Conservation (phyloP, 306 rosid species). For the Albizia julibrissin region DNA sequence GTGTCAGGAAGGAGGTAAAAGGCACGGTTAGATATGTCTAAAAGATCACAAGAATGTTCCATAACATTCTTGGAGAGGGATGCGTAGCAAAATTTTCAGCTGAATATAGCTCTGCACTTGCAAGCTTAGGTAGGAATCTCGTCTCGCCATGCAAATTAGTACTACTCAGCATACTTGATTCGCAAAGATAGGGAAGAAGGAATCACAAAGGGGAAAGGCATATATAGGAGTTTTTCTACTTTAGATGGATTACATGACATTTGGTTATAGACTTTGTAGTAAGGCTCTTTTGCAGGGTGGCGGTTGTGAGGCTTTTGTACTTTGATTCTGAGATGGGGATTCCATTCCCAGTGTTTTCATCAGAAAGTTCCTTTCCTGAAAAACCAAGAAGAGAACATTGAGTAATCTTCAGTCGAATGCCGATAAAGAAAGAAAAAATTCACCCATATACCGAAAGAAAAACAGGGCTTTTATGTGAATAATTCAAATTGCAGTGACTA, state of each 20-base stretch:
- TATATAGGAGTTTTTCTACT: constrained; percentile 25
- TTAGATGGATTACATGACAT: constrained; percentile 45
- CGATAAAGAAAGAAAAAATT: not conserved
- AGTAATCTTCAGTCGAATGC: constrained; percentile 32
- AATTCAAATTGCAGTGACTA: not conserved
- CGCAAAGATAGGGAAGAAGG: constrained; percentile 25
- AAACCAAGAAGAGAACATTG: constrained; percentile 24
- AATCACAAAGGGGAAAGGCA: constrained; percentile 29
- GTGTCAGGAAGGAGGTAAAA: constrained; percentile 42
- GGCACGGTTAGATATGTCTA: constrained; percentile 57
- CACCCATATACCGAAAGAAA: not conserved
- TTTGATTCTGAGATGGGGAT: constrained; percentile 65
- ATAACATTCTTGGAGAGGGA: constrained; percentile 55
- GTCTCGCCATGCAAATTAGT: constrained; percentile 42
- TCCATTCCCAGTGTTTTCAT: constrained; percentile 96
- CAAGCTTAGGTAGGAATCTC: constrained; percentile 43
- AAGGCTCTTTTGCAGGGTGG: constrained; percentile 98
- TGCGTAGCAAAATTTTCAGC: constrained; percentile 84
- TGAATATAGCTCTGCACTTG: constrained; percentile 51
- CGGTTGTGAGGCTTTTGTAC: constrained; percentile 64
- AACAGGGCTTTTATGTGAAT: constrained; percentile 18
- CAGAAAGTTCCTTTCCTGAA: constrained; percentile 96
- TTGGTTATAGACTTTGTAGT: constrained; percentile 70
- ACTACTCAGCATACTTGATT: constrained; percentile 43
- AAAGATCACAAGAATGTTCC: constrained; percentile 63